Base-by-base conservation (phyloP, 116 monocot species). In the Iris pallida region DNA sequence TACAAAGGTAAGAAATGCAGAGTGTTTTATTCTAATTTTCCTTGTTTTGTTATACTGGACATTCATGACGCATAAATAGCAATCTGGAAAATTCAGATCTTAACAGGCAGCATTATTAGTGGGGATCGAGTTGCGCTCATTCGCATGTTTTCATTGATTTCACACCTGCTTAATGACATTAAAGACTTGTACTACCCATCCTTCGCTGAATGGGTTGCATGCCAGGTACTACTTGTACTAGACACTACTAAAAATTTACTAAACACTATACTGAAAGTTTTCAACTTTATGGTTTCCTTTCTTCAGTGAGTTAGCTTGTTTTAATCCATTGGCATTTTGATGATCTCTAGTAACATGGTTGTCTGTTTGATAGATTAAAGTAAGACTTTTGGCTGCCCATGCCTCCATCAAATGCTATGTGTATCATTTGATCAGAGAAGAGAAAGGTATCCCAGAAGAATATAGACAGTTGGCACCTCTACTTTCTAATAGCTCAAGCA, bases 141-240 rank as follows among this genome's bases (percentile, higher is more conserved):
- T 66, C 85, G 93, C 49, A 79, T 92, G 74, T 97, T 90, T 81
- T 81, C 84, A 60, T 71, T 87, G 57, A 92, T 97, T 71, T 88
- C 92, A 62, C 87, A 70, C 10, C 88, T 85, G 70, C 85, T 97
- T 64, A 69, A 83, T 76, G 92, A 97, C 9, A 88, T 97, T 63
- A 81, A 90, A 56, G 92, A 92, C 68, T 76, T 97, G 53, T 88
- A 83, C 67, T 92, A 92, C 83, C 97, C 97, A 47, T 97, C 97
- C 64, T 97, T 97, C 75, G 90, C 97, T 53, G 97, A 97, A 78
- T 97, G 97, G 97, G 90, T 92, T 63, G 87, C 87, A 64, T 92
- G 92, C 76, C 86, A 97, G 97, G 97, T 97, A 87, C 68, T 55
- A 18, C 56, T 48, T 19, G 61, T 65, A 20, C 43, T 48, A 6